Evolutionary conservation across 108 stramenopile genomes (phyloP).

Genomic region (Cyclotella atomus): DNA sequence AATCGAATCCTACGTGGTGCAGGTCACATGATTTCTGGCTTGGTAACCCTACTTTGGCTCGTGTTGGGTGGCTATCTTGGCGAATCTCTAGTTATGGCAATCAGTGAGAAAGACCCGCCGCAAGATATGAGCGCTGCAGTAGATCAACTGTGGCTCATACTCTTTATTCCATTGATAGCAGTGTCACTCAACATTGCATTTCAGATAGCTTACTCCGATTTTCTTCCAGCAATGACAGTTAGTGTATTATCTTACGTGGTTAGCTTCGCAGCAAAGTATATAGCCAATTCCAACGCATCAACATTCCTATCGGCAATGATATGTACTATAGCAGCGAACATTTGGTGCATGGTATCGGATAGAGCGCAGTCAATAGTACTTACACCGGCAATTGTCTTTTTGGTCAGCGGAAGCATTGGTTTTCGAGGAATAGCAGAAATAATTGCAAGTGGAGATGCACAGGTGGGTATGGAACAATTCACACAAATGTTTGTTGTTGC

Average conservation of each 20-base stretch:
- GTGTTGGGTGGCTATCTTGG: neutral
- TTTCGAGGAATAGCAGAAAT: neutral
- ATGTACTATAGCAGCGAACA: neutral
- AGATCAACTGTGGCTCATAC: neutral
- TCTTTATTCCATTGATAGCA: neutral
- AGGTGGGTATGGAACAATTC: neutral
- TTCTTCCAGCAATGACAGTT: neutral
- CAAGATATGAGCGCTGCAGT: neutral
- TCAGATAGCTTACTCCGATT: neutral
- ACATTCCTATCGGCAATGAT: neutral
- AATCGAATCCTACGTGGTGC: neutral
- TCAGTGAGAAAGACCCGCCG: neutral
- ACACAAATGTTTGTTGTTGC: neutral
- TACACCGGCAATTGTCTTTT: neutral
- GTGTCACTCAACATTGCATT: neutral
- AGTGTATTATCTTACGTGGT: neutral
- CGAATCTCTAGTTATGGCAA: neutral
- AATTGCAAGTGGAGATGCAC: neutral
- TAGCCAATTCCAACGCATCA: neutral
- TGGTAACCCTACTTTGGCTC: neutral
- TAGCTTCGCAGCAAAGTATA: neutral
- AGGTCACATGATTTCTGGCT: neutral
- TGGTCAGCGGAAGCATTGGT: neutral
- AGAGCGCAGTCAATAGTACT: neutral
- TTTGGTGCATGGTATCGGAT: neutral